Conservation (phyloP, 352 stramenopile genomes). For the Pythium aristosporum region DNA sequence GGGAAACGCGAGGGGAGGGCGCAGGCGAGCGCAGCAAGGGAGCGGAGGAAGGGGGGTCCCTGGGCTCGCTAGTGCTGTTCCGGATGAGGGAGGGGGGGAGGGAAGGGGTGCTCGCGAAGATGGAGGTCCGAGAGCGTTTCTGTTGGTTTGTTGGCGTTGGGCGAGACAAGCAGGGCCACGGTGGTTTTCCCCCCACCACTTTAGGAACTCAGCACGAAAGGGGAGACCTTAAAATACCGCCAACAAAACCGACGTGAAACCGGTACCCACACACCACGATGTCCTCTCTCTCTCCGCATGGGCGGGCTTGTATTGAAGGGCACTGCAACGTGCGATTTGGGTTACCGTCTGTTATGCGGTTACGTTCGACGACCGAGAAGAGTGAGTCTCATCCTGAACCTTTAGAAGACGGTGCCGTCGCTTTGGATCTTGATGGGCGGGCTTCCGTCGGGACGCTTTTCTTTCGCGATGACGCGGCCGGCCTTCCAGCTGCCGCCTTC, state of each 20-base stretch:
- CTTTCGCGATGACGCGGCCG: constrained; percentile 76
- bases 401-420: constrained; percentile 84
- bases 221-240: constrained; percentile 5
- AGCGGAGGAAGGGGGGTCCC: neutral
- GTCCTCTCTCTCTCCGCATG: too few relatives aligned
- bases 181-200: constrained; percentile 1
- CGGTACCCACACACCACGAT: neutral
- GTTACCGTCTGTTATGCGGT: neutral
- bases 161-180: neutral
- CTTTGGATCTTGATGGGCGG: constrained; percentile 86
- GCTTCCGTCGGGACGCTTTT: constrained; percentile 62
- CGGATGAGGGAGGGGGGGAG: too few relatives aligned
- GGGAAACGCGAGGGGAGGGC: neutral
- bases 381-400: too few relatives aligned
- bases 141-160: constrained; percentile 19
- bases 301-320: neutral
- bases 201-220: neutral
- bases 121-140: constrained; percentile 4
- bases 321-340: neutral
- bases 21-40: constrained; percentile 8
- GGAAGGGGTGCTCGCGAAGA: too few relatives aligned
- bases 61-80: constrained; percentile 4
- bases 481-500: constrained; percentile 87
- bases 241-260: constrained; percentile 5
- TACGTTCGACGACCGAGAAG: too few relatives aligned